Base-by-base conservation (phyloP, 108 stramenopile genomes). In the Skeletonema costatum region DNA sequence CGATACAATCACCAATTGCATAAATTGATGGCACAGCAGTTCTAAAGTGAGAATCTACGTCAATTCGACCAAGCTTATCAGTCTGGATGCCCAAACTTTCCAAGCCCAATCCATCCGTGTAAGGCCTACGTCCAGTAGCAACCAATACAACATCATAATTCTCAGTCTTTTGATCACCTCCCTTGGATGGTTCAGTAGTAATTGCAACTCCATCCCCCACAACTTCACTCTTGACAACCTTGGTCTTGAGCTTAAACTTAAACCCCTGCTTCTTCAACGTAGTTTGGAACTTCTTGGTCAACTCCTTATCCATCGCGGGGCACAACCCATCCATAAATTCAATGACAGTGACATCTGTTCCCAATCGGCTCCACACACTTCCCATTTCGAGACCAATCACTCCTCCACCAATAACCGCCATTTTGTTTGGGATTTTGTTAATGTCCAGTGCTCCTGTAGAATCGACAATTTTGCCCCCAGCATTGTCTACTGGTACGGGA, bases 361-460 rank as follows among this genome's bases (percentile, higher is more conserved):
- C 98, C 17, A 99, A 88, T 67, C 98, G 93, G 71, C 83, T 76
- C 99, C 99, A 99, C 3, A 99, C 99, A 41, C 96, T 97, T 71
- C 98, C 99, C 99, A 99, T 99, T 85, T 99, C 99, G 58, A 99
- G 83, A 60, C 99, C 99, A 81, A 99, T 99, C 42, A 98, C 98
- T 25, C 99, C 99, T 21, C 98, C 99, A 31, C 99, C 98, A 69
- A 99, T 85, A 10, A 99, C 98, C 21, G 96, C 97, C 91, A 99
- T 89, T 31, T 70, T 93, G 80, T 88, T 82, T 31, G 99, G 99
- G 60, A 99, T 90, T 60, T 74, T 75, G 33, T 61, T 33, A 58
- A 99, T 95, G n/a, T 97, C 98, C 39, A 99, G 81, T 32, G 98
- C 98, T 56, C 99, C 99, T 2, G 99, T 99, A 13, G 96, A 97